Base-by-base conservation (phyloP, 495 filamentous ascomycete species). In the Mytilinidion resinicola region DNA sequence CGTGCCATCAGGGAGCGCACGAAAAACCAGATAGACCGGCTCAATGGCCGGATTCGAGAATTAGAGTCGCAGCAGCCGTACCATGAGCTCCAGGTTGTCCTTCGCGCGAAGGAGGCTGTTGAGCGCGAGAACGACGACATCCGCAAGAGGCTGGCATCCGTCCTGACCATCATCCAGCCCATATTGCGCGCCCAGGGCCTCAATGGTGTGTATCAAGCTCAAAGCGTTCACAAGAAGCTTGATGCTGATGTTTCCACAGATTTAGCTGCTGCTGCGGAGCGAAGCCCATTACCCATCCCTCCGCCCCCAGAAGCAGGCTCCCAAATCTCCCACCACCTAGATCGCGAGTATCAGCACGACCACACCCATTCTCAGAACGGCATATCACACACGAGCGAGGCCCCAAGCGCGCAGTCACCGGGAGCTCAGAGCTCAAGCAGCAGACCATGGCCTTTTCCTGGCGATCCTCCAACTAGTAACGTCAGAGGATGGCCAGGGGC, bases 61-160 rank as follows among this genome's bases (percentile, higher is more conserved):
- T 62, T 74, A 25, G 68, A 73, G 57, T 62, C 41, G 38, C 86
- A 89, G 71, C 84, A 90, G 66, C 88, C 89, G 0, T 89, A 88
- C 62, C 81, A 85, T 61, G 88, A 95, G 65, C 80, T 92, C 11
- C 87, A 90, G 74, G 73, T 78, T 19, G 86, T 80, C 11, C 59
- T 89, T 37, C 76, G 79, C 37, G 80, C 87, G 69, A 90, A 87
- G 76, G 85, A 88, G 63, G 75, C 78, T 9, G 78, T 86, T 35
- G 78, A 86, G 70, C 78, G 78, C 33, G 88, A 92, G 67, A 88
- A 90, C 69, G 77, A 76, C 39, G 83, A 87, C 50, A 80, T 91
- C 42, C 83, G 80, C 64, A 75, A 76, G 67, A 76, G 79, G 33
- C 68, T 95, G 58, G 75, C 77, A 38, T 72, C 76, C 17, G 78